Percentiles rank a stretch among this genome's conserved stretches.
Conservation (phyloP, 495 filamentous ascomycete species). For the Daldinia childiae region DNA sequence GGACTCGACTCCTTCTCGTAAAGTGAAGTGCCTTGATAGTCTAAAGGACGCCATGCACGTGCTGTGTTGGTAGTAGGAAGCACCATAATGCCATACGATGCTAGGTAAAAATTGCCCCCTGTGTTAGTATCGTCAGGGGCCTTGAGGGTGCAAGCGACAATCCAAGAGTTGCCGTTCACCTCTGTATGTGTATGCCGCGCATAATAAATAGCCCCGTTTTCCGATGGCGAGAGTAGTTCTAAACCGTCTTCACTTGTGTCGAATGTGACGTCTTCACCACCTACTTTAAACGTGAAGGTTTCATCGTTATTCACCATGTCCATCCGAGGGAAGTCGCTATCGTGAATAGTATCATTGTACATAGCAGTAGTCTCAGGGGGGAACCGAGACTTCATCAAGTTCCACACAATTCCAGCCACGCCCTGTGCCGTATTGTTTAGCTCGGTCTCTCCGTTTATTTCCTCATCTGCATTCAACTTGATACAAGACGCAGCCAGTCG, state of each 20-base stretch:
- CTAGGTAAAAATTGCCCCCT: conserved; percentile 10
- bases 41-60: conserved; percentile 2
- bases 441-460: background rate
- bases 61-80: conserved; percentile 11
- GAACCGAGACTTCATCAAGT: conserved; percentile 11
- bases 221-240: conserved; percentile 4
- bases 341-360: background rate
- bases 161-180: conserved; percentile 7
- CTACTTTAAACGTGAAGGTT: conserved; percentile 1
- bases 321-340: background rate
- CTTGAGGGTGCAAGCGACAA: background rate
- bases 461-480: background rate
- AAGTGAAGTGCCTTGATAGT: conserved; percentile 9
- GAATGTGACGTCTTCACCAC: background rate
- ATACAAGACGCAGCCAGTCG: background rate
- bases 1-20: background rate
- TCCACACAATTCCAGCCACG: conserved; percentile 19
- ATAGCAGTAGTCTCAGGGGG: conserved; percentile 3
- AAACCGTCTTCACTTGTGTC: background rate
- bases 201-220: background rate
- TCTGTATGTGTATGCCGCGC: background rate
- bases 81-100: conserved; percentile 23
- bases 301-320: background rate
- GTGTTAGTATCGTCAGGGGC: background rate
- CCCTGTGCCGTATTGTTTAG: background rate